phyloP scores from a whole-genome alignment of 2,329 filamentous ascomycete genomes.

The Verticillium tricorpus region DNA sequence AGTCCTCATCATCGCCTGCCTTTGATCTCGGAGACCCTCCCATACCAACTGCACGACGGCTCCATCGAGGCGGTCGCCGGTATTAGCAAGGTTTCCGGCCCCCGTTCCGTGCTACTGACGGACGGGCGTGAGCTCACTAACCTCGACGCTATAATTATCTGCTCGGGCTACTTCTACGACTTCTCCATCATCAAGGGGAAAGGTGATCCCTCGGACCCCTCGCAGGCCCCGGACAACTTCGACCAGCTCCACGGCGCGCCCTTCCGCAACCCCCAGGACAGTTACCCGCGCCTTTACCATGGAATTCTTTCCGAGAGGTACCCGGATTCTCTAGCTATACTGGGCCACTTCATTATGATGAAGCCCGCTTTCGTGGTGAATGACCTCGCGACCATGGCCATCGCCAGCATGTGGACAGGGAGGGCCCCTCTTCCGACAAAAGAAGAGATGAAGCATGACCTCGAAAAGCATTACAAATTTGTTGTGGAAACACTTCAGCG shows the following conservation, averaged over 20 bases:
- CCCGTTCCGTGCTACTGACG: slow-evolving; percentile 21
- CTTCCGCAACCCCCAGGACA: slow-evolving; percentile 15
- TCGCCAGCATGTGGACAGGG: slow-evolving; percentile 22
- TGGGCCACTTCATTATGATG: slow-evolving; percentile 19
- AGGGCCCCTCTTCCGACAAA: slow-evolving; percentile 13
- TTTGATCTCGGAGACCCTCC: slow-evolving; percentile 22
- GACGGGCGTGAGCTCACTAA: slow-evolving; percentile 25
- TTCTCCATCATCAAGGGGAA: slow-evolving; percentile 21
- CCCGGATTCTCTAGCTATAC: slow-evolving; percentile 23
- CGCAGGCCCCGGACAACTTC: slow-evolving; percentile 19
- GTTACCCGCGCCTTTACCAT: slow-evolving; percentile 23
- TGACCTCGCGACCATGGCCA: slow-evolving; percentile 24
- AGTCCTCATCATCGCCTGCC: slow-evolving; percentile 19
- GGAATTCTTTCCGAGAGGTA: slow-evolving; percentile 26
- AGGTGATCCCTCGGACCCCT: slow-evolving; percentile 20
- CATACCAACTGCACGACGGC: slow-evolving; percentile 20
- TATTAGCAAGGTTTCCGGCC: slow-evolving; percentile 22
- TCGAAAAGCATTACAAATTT: slow-evolving; percentile 22
- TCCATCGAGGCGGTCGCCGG: slow-evolving; percentile 20
- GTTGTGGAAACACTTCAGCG: slow-evolving; percentile 15
- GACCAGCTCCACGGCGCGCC: slow-evolving; percentile 15
- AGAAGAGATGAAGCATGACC: slow-evolving; percentile 19
- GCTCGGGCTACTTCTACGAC: slow-evolving; percentile 25
- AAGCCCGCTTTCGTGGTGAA: slow-evolving; percentile 21
- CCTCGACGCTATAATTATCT: slow-evolving; percentile 27